Evolutionary conservation across 2,329 filamentous ascomycete genomes (phyloP), one percentile per base, ranked within the genome.

Genomic region (Colletotrichum somersetense): DNA sequence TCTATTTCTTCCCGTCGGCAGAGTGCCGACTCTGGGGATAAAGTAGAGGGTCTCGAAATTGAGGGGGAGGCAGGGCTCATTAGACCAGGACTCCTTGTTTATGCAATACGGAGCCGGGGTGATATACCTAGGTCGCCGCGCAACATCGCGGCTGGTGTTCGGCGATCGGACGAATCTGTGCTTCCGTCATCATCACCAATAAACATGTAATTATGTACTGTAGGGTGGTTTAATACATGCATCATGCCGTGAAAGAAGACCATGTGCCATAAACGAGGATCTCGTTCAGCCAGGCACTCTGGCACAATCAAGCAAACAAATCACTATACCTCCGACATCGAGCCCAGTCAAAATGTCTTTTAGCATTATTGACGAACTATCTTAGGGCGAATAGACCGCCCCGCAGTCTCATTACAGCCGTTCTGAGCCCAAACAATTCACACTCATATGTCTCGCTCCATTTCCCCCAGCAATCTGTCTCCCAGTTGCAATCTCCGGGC

Each of bases 401-500:
- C 18, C 20, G 33, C 33, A 35, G 16, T 33, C 38, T 30, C 38
- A 23, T 63, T 67, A 40, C 26, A 55, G 50, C 53, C 53, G 64
- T 46, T 23, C 42, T 64, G 46, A 64, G 55, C 59, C 66, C 33
- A 50, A 42, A 59, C 56, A 59, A 72, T 55, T 72, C 40, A 42
- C 59, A 69, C 48, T 64, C 35, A 55, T 66, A 65, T 70, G 66
- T 20, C 38, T 69, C 46, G 48, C 59, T 46, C 59, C 11, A 61
- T 61, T 61, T 35, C n/a, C 50, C 55, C 14, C 38, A 67, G 53
- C 30, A 30, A 30, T 30, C 30, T 35, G 44, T 23, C n/a, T 52
- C 48, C 35, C 57, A 50, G 40, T 30, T 50, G 53, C 55, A 72
- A 69, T 69, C 33, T 64, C 70, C 58, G 57, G 57, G 16, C 44